These are phyloP conservation scores for Intubia oerlemansii DNA, from an alignment of 2,329 filamentous ascomycete genomes.

Conservation along the genomic window DNA sequence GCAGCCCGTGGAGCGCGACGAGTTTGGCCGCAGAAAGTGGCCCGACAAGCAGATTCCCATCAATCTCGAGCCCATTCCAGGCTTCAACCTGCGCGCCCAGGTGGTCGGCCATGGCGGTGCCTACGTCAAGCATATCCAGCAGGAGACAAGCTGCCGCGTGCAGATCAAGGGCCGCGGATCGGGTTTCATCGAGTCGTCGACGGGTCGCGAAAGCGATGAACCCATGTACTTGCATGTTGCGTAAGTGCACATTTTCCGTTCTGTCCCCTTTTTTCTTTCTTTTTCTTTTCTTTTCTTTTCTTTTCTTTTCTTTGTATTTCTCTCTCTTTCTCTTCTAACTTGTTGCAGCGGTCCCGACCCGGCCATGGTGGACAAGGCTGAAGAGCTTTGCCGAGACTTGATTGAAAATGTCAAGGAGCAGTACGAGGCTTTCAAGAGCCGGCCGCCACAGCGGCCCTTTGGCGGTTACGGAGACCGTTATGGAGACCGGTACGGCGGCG, in stretches of 20 bases:
- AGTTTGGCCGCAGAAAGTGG: constrained; percentile 60
- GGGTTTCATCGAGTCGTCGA: constrained; percentile 76
- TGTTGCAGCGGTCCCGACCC: constrained; percentile 60
- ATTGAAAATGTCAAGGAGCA: constrained; percentile 70
- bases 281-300: no score
- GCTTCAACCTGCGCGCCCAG: constrained; percentile 90
- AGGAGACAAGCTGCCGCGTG: constrained; percentile 84
- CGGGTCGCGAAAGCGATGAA: constrained; percentile 81
- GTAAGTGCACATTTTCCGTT: constrained; percentile 38
- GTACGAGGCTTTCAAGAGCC: constrained; percentile 78
- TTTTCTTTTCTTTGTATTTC: no score
- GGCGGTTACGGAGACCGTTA: constrained; percentile 24
- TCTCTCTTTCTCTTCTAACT: background rate
- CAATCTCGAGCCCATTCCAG: constrained; percentile 70
- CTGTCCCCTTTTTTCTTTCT: background rate
- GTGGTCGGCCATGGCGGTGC: constrained; percentile 87
- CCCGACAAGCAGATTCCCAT: constrained; percentile 90
- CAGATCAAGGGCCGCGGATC: constrained; percentile 96
- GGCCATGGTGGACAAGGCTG: constrained; percentile 67
- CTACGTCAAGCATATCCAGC: constrained; percentile 96
- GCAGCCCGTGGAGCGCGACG: constrained; percentile 51
- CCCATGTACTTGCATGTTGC: constrained; percentile 94
- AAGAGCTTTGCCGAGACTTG: constrained; percentile 73
- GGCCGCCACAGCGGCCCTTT: constrained; percentile 40
- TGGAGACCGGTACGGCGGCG: constrained; percentile 17